phyloP scores from a whole-genome alignment of 169 alveolate genomes.

The Cardiosporidium cionae region DNA sequence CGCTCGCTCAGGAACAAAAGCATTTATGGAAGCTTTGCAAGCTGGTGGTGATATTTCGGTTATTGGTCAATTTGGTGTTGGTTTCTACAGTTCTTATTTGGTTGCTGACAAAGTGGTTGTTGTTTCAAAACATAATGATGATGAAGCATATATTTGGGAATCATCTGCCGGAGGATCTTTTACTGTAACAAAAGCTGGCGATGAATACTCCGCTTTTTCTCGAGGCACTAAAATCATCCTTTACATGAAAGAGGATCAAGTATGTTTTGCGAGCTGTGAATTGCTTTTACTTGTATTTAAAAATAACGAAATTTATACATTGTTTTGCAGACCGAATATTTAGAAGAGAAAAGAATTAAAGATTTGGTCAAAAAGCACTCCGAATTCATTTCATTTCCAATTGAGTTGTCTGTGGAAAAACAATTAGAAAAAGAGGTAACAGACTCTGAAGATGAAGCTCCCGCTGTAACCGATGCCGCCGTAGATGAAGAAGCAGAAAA shows the following conservation, averaged over 20 bases:
- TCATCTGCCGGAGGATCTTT: constrained; percentile 97
- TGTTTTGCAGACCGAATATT: constrained; percentile 89
- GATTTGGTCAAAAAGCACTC: constrained; percentile 99
- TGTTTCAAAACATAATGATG: constrained; percentile 90
- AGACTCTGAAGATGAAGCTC: constrained; percentile 93
- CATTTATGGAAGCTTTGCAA: constrained; percentile 96
- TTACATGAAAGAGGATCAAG: constrained; percentile 90
- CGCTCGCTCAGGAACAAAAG: constrained; percentile 98
- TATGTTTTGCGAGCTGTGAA: background rate
- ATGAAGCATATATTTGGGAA: constrained; percentile 96
- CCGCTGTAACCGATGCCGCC: no score
- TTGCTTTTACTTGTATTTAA: background rate
- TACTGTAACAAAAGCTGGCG: constrained; percentile 88
- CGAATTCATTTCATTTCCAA: constrained; percentile 98
- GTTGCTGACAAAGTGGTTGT: constrained; percentile 98
- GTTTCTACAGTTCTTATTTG: constrained; percentile 98
- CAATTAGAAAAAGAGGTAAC: constrained; percentile 95
- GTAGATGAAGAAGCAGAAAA: constrained; percentile 55
- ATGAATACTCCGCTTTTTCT: constrained; percentile 56
- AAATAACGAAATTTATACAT: no score
- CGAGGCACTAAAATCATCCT: constrained; percentile 94
- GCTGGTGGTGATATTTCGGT: constrained; percentile 96
- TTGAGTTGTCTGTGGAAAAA: constrained; percentile 92
- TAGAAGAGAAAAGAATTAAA: constrained; percentile 94
- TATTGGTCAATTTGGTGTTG: constrained; percentile 99